Conservation (phyloP, 768 basidiomycete genomes). For the Podaxis rugospora region DNA sequence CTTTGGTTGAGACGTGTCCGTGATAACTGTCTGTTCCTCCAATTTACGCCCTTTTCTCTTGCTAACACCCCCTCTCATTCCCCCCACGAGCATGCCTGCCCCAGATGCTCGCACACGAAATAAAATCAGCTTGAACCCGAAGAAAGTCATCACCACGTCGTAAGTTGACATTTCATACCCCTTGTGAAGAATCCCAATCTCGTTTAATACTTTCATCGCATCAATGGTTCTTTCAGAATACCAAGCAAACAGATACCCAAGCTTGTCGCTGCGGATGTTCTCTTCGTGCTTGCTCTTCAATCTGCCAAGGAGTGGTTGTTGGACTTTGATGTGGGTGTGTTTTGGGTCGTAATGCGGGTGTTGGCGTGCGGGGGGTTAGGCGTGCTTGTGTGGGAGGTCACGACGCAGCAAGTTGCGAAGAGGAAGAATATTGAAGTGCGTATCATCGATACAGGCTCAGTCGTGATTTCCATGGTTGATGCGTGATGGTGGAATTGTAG, state of each 20-base stretch:
- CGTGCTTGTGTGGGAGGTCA: slow-evolving; percentile 54
- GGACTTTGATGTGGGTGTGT: slow-evolving; percentile 61
- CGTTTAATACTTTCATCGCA: slow-evolving; percentile 5
- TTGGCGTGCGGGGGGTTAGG: slow-evolving; percentile 70
- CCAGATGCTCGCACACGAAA: slow-evolving; percentile 65
- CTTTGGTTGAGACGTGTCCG: slow-evolving; percentile 10
- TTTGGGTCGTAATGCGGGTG: slow-evolving; percentile 74
- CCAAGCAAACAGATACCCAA: slow-evolving; percentile 48
- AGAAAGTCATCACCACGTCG: slow-evolving; percentile 50
- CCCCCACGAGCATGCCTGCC: slow-evolving; percentile 42
- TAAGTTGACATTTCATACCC: slow-evolving; percentile 26
- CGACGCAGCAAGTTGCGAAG: slow-evolving; percentile 49
- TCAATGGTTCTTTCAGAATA: slow-evolving; percentile 32
- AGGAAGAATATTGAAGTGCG: slow-evolving; percentile 58
- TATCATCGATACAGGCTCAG: slow-evolving; percentile 1
- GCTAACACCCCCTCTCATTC: slow-evolving; percentile 9
- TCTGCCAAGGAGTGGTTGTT: slow-evolving; percentile 66
- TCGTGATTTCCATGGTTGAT: slow-evolving; percentile 9
- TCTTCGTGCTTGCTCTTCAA: slow-evolving; percentile 60
- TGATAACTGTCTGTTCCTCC: not conserved
- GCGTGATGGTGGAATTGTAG: slow-evolving; percentile 28
- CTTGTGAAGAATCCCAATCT: not conserved
- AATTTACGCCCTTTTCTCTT: slow-evolving; percentile 1
- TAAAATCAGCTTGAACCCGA: slow-evolving; percentile 58
- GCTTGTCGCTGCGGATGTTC: slow-evolving; percentile 55